phyloP scores from a whole-genome alignment of 176 grass and related monocot genomes.

The Bothriochloa decipiens region DNA sequence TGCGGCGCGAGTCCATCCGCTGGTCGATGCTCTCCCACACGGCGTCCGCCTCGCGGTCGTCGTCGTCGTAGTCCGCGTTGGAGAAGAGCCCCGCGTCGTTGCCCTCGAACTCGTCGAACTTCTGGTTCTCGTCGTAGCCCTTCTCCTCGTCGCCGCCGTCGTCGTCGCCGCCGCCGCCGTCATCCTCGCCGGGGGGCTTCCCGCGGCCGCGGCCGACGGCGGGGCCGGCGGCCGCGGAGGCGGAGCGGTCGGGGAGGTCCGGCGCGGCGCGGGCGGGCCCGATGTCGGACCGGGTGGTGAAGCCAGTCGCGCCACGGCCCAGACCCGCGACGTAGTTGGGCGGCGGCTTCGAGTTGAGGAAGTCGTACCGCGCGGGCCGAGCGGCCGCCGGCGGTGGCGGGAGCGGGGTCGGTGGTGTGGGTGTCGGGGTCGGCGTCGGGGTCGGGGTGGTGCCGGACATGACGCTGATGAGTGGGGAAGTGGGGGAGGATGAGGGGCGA shows the following conservation, averaged over 20 bases:
- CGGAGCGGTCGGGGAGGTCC: constrained; percentile 80
- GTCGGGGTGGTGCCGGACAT: constrained; percentile 14
- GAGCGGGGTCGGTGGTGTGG: constrained; percentile 16
- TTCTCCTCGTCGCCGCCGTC: constrained; percentile 86
- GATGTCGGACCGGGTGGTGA: constrained; percentile 91
- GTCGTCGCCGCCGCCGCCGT: constrained; percentile 52
- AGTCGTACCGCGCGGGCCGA: constrained; percentile 66
- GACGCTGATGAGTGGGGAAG: neutral
- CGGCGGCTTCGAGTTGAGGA: constrained; percentile 90
- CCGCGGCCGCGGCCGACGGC: constrained; percentile 54
- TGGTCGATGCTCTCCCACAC: constrained; percentile 93
- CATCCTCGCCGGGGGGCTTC: constrained; percentile 69
- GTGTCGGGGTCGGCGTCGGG: neutral
- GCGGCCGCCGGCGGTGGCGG: constrained; percentile 38
- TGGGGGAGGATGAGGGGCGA: neutral
- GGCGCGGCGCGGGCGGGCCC: constrained; percentile 85
- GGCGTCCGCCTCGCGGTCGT: constrained; percentile 87
- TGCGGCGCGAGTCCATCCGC: constrained; percentile 88
- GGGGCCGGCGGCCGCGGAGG: constrained; percentile 48
- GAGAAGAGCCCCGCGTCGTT: constrained; percentile 93
- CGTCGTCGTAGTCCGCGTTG: constrained; percentile 89
- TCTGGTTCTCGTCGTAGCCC: constrained; percentile 94
- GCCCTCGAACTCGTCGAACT: constrained; percentile 96
- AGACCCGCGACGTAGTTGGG: constrained; percentile 86
- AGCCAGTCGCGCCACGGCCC: constrained; percentile 91